A percentile compares a stretch with the other conserved stretches of the same genome.
These are phyloP conservation scores for Russula olivacea DNA, from an alignment of 768 basidiomycete genomes.

Conservation along the genomic window DNA sequence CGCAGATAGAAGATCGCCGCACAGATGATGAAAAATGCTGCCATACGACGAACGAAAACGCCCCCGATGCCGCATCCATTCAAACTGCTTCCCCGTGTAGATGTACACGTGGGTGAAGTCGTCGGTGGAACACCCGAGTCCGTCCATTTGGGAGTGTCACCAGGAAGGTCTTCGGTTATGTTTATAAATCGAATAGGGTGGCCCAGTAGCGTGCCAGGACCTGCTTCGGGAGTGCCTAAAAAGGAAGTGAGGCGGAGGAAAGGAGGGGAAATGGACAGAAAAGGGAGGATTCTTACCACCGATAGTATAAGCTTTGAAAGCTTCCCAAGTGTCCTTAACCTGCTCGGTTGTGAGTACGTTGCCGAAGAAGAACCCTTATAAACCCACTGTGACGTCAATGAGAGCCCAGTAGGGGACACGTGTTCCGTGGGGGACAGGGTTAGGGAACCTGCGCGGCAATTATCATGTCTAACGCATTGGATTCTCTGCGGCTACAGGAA, in stretches of 20 bases:
- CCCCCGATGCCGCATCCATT: not conserved
- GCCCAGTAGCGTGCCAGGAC: not conserved
- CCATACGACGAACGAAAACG: not conserved
- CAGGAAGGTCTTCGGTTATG: not conserved
- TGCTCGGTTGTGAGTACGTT: not conserved
- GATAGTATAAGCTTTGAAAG: not conserved
- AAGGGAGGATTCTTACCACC: not conserved
- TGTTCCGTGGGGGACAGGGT: not conserved
- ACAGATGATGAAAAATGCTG: not conserved
- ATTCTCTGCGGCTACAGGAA: not conserved
- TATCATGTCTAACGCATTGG: not conserved
- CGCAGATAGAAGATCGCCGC: not conserved
- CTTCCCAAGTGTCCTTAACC: not conserved
- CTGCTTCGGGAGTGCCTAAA: not conserved
- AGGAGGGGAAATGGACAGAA: not conserved
- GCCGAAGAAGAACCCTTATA: not conserved
- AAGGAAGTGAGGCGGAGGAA: not conserved
- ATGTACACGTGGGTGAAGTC: not conserved
- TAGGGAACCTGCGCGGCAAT: not conserved
- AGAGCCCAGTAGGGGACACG: constrained; percentile 3
- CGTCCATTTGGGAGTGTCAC: not conserved
- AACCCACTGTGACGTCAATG: not conserved
- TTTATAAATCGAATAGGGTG: not conserved
- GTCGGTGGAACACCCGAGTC: not conserved
- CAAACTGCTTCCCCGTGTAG: not conserved